Conservation (phyloP, 2,329 filamentous ascomycete species). For the Aspergillus sp. region DNA sequence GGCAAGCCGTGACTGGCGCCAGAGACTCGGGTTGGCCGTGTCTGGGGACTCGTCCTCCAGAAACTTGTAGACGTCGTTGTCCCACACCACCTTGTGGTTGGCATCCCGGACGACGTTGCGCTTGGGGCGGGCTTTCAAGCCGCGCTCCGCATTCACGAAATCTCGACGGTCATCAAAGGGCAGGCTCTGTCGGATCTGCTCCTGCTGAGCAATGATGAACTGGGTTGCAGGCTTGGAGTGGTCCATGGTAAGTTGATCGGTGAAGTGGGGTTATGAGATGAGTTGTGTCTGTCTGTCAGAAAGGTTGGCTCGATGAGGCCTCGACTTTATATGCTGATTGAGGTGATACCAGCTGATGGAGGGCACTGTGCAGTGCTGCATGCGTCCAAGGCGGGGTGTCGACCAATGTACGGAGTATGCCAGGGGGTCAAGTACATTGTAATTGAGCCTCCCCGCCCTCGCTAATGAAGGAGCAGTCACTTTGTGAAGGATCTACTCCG, state of each 20-base stretch:
- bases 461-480: too few species aligned
- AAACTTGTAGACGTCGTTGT: slow-evolving; percentile 33
- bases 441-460: too few species aligned
- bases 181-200: background rate
- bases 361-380: too few species aligned
- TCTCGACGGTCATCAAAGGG: background rate
- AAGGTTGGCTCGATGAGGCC: too few species aligned
- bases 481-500: too few species aligned
- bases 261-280: too few species aligned
- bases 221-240: slow-evolving; percentile 1
- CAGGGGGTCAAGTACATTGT: too few species aligned
- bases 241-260: background rate
- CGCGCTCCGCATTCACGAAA: slow-evolving; percentile 7
- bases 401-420: too few species aligned
- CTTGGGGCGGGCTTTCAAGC: slow-evolving; percentile 17
- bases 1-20: slow-evolving; percentile 34
- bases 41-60: slow-evolving; percentile 20
- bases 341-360: too few species aligned
- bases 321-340: too few species aligned
- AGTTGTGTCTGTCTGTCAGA: too few species aligned
- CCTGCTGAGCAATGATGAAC: background rate
- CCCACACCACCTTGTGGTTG: slow-evolving; percentile 31
- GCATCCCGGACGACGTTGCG: slow-evolving; percentile 16
- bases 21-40: slow-evolving; percentile 33
- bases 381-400: too few species aligned